Evolutionary conservation across 805 yeast genomes (phyloP), one percentile per base, ranked within the genome.

Genomic region (Huiozyma naganishii): DNA sequence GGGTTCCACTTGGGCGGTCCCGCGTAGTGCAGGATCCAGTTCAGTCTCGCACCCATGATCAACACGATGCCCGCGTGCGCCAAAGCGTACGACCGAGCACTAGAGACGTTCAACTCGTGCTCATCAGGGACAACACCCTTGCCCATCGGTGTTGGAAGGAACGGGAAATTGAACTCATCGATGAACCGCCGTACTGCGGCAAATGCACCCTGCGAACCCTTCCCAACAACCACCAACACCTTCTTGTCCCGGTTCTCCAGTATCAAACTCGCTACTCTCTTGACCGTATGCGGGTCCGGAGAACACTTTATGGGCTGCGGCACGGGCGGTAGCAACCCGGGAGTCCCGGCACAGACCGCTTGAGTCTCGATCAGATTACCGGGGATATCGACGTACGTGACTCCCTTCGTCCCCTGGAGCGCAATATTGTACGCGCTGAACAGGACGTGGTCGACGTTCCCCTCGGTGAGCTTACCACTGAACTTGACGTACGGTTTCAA

Each of bases 111-210:
- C 30, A 68, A 54, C 0, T 52, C 53, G 35, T 62, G 58, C 3
- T 59, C 49, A 53, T 81, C 89, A 3, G 74, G 65, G 1, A 81
- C 61, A 0, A 80, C 75, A 7, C 89, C 89, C 58, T 81, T 81
- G 0, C 83, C 89, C 89, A 81, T 81, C 3, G 89, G 87, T 0
- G 88, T 80, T 7, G 88, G 85, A 40, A 81, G 53, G 50, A 81
- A 81, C 1, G 82, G 76, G 1, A 80, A 41, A 7, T 64, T 52
- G 41, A 76, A 72, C 1, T 42, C 33, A 6, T 55, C 41, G 13
- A 80, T 68, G 41, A 81, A 67, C 0, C 49, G 35, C 1, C 72
- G 58, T 7, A 80, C 46, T 2, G 57, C 54, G 1, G 30, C 38
- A 6, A 73, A 70, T 1, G 67, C 64, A 45, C 72, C 68, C 0